Percentiles rank a stretch among this genome's conserved stretches.
phyloP scores from a whole-genome alignment of 2,329 filamentous ascomycete genomes.

The Colletotrichum australisinense region DNA sequence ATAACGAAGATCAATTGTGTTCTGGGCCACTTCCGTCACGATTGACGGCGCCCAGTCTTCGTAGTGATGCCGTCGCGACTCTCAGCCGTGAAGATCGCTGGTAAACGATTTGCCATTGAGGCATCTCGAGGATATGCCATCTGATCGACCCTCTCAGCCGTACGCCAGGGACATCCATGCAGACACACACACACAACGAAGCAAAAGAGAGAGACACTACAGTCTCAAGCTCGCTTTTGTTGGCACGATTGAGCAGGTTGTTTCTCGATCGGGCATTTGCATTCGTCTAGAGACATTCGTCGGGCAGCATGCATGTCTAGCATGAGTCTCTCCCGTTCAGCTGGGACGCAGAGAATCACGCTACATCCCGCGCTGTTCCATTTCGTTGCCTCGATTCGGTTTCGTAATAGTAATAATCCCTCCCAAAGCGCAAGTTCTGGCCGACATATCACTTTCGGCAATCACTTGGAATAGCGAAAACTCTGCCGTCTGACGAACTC shows the following conservation, averaged over 20 bases:
- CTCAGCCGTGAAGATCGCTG: neutral
- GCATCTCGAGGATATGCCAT: neutral
- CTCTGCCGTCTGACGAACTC: neutral
- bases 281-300: neutral
- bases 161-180: neutral
- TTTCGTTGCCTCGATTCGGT: conserved; percentile 11
- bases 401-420: conserved; percentile 10
- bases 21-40: conserved; percentile 18
- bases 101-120: neutral
- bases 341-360: conserved; percentile 12
- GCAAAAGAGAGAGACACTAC: neutral
- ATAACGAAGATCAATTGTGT: conserved; percentile 18
- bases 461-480: neutral
- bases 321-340: conserved; percentile 21
- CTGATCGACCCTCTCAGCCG: neutral
- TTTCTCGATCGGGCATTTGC: neutral
- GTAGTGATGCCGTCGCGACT: neutral
- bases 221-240: neutral
- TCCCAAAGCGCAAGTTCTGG: neutral
- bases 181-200: neutral
- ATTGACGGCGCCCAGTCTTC: neutral
- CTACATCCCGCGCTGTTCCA: conserved; percentile 1
- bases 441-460: neutral
- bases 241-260: neutral
- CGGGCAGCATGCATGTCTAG: conserved; percentile 15